Percentiles rank a stretch among this genome's conserved stretches.
Conservation (phyloP, 2,329 filamentous ascomycete genomes). For the Pseudophaeomoniella oleicola region DNA sequence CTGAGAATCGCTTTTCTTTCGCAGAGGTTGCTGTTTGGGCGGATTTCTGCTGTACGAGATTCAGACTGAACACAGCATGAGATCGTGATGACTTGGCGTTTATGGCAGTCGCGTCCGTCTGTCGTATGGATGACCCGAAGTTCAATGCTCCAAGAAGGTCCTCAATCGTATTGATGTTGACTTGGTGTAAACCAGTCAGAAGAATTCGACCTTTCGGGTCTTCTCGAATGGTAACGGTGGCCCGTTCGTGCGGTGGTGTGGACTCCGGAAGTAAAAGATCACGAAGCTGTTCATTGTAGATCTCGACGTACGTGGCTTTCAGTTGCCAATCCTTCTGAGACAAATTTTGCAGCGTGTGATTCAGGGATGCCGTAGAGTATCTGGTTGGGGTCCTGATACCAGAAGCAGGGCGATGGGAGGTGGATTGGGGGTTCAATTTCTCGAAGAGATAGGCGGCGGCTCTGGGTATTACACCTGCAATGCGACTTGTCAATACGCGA, state of each 20-base stretch:
- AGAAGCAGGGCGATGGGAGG: conserved; percentile 46
- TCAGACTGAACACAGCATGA: conserved; percentile 92
- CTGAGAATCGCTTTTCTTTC: conserved; percentile 72
- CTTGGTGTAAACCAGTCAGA: conserved; percentile 74
- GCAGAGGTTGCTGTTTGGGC: conserved; percentile 56
- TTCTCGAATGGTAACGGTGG: conserved; percentile 78
- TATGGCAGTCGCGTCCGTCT: conserved; percentile 92
- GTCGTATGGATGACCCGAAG: conserved; percentile 84
- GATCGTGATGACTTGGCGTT: conserved; percentile 97
- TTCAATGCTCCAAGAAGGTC: conserved; percentile 81
- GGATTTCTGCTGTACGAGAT: conserved; percentile 48
- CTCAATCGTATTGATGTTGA: conserved; percentile 80
- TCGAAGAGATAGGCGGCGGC: conserved; percentile 80
- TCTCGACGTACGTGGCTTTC: conserved; percentile 84
- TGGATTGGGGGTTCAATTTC: conserved; percentile 51
- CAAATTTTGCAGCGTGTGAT: conserved; percentile 18
- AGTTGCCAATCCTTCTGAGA: conserved; percentile 73
- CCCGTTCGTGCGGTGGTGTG: conserved; percentile 54
- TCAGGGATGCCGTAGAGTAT: conserved; percentile 51
- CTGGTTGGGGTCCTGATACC: conserved; percentile 67
- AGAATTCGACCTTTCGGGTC: conserved; percentile 90
- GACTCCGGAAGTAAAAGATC: conserved; percentile 75
- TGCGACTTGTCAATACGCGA: no score
- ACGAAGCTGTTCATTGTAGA: conserved; percentile 92
- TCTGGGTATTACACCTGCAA: conserved; percentile 82